These are phyloP conservation scores for Phytophthora uliginosa DNA, from an alignment of 352 stramenopile genomes.

Conservation along the genomic window DNA sequence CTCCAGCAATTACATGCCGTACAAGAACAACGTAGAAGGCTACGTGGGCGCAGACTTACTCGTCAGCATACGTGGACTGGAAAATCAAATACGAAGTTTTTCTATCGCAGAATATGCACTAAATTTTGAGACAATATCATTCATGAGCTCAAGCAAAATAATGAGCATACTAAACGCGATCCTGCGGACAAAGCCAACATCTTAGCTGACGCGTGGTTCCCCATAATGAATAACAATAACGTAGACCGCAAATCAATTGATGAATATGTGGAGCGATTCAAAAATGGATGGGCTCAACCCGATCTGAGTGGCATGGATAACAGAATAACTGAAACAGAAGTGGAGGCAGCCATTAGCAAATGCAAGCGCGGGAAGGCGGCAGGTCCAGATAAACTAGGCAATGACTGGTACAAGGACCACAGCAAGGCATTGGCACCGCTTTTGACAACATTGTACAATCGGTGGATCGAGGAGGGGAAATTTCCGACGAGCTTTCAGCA, in stretches of 20 bases:
- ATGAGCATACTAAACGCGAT: background rate
- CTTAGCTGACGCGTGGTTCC: background rate
- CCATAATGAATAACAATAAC: background rate
- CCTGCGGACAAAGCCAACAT: background rate
- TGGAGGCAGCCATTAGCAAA: background rate
- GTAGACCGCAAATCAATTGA: background rate
- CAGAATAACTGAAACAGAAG: constrained; percentile 4
- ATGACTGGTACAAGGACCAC: constrained; percentile 16
- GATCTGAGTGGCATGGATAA: background rate
- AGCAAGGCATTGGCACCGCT: background rate
- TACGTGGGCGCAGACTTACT: too few species aligned
- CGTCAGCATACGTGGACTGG: too few species aligned
- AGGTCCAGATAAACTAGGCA: constrained; percentile 1
- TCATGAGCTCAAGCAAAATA: background rate
- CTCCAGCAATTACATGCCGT: too few species aligned
- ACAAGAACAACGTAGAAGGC: too few species aligned
- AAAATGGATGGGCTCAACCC: background rate
- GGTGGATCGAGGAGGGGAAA: background rate
- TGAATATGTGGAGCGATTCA: background rate
- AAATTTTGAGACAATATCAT: background rate
- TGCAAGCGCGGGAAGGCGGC: constrained; percentile 7
- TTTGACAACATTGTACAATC: background rate
- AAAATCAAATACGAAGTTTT: background rate
- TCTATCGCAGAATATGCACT: background rate
- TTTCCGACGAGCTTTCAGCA: background rate